Conservation (phyloP, 345 rosid species). For the Cardamine chenopodiifolia region DNA sequence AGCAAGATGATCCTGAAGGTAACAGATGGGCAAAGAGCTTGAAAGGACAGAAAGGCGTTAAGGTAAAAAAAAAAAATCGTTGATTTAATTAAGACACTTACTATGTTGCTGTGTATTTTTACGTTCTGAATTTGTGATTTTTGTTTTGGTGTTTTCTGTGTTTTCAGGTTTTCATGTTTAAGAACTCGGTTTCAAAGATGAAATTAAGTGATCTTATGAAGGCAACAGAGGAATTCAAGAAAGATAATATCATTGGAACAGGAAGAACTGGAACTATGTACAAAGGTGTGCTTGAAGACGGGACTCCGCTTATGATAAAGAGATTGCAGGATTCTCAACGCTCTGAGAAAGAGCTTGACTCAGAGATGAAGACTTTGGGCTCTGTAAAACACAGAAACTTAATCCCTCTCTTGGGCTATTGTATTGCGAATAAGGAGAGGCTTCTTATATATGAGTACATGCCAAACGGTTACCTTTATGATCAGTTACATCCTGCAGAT, state of each 20-base stretch:
- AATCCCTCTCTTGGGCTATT: conserved; percentile 91
- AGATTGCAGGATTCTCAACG: conserved; percentile 89
- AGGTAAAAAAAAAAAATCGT: conserved; percentile 59
- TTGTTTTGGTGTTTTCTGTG: conserved; percentile 17
- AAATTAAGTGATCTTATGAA: conserved; percentile 82
- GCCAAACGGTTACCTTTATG: conserved; percentile 74
- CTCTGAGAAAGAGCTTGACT: conserved; percentile 71
- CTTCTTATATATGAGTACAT: conserved; percentile 75
- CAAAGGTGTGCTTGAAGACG: conserved; percentile 78
- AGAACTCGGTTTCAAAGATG: conserved; percentile 77
- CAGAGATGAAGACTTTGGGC: conserved; percentile 90
- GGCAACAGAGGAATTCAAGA: conserved; percentile 81
- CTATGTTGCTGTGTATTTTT: background rate
- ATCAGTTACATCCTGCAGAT: conserved; percentile 52
- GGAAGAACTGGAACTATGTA: conserved; percentile 92
- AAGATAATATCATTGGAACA: conserved; percentile 69
- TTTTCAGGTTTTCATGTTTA: conserved; percentile 84
- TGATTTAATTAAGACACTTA: background rate
- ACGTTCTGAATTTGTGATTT: conserved; percentile 13
- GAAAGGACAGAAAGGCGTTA: conserved; percentile 62
- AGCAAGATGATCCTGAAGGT: conserved; percentile 88
- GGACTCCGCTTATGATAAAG: conserved; percentile 77
- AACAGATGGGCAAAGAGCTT: conserved; percentile 86
- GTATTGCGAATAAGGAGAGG: conserved; percentile 70
- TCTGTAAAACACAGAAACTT: conserved; percentile 76